phyloP scores from a whole-genome alignment of 805 yeast genomes.

The Brettanomyces naardenensis region DNA sequence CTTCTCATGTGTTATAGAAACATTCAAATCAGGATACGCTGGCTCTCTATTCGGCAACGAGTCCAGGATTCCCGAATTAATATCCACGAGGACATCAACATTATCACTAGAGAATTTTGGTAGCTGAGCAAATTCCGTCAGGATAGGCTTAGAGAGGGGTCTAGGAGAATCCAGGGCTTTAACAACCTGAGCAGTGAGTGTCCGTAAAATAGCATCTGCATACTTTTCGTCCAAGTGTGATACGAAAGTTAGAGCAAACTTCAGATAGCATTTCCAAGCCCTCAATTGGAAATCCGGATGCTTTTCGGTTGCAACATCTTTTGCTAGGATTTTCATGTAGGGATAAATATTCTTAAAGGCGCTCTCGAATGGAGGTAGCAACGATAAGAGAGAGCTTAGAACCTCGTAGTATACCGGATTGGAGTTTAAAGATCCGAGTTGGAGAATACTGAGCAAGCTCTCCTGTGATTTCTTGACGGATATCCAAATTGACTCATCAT shows the following conservation, averaged over 20 bases:
- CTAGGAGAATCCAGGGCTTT: slow-evolving; percentile 14
- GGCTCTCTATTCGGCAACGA: slow-evolving; percentile 17
- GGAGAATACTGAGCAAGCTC: slow-evolving; percentile 38
- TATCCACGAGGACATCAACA: slow-evolving; percentile 16
- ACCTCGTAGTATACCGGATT: slow-evolving; percentile 39
- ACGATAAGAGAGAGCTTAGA: slow-evolving; percentile 9
- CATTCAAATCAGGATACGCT: slow-evolving; percentile 9
- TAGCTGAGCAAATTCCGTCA: slow-evolving; percentile 7
- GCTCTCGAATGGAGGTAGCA: slow-evolving; percentile 15
- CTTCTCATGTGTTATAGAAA: slow-evolving; percentile 6
- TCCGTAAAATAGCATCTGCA: slow-evolving; percentile 5
- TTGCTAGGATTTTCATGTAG: slow-evolving; percentile 11
- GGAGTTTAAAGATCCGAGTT: slow-evolving; percentile 48
- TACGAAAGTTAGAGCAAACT: neutral
- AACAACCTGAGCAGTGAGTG: slow-evolving; percentile 9
- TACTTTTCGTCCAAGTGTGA: neutral
- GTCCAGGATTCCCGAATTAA: slow-evolving; percentile 15
- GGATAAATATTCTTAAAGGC: slow-evolving; percentile 6
- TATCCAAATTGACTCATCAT: slow-evolving; percentile 45
- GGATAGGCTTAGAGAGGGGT: slow-evolving; percentile 7
- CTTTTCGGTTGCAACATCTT: slow-evolving; percentile 19
- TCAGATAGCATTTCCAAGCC: slow-evolving; percentile 22
- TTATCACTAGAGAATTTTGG: slow-evolving; percentile 11
- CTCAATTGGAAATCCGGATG: slow-evolving; percentile 12
- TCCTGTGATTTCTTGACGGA: slow-evolving; percentile 39